phyloP scores from a whole-genome alignment of 2,329 filamentous ascomycete genomes.

The Pleoardoris graminearum region DNA sequence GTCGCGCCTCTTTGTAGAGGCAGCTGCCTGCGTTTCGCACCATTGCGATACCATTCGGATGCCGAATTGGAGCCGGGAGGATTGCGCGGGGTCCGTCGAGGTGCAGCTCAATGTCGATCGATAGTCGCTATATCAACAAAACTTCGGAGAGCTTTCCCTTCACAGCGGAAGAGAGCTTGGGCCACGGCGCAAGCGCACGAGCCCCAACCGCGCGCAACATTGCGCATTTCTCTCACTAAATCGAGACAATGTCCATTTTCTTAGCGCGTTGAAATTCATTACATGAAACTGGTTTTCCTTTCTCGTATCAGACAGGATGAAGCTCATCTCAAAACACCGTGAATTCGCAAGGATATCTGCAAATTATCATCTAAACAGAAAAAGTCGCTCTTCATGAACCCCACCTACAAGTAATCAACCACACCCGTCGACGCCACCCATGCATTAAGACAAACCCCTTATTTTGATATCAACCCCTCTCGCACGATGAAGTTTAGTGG shows the following conservation, averaged over 20 bases:
- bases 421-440: constrained; percentile 16
- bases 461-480: no score
- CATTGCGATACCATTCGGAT: constrained; percentile 68
- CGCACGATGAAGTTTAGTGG: no score
- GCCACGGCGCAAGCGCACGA: constrained; percentile 10
- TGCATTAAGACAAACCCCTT: constrained; percentile 18
- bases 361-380: constrained; percentile 7
- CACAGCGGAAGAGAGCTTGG: constrained; percentile 14
- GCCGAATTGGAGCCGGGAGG: constrained; percentile 9
- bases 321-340: neutral
- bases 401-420: constrained; percentile 14
- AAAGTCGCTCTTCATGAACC: constrained; percentile 5
- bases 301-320: neutral
- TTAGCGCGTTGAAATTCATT: no score
- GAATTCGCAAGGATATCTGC: constrained; percentile 3
- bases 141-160: constrained; percentile 31
- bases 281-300: neutral
- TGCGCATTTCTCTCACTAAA: no score
- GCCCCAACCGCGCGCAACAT: no score
- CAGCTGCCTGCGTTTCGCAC: constrained; percentile 64
- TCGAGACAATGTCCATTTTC: no score
- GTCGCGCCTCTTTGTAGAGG: constrained; percentile 83
- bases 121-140: constrained; percentile 36
- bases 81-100: constrained; percentile 16
- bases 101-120: constrained; percentile 26